phyloP scores from a whole-genome alignment of 169 alveolate genomes.

The Blepharisma undulans region DNA sequence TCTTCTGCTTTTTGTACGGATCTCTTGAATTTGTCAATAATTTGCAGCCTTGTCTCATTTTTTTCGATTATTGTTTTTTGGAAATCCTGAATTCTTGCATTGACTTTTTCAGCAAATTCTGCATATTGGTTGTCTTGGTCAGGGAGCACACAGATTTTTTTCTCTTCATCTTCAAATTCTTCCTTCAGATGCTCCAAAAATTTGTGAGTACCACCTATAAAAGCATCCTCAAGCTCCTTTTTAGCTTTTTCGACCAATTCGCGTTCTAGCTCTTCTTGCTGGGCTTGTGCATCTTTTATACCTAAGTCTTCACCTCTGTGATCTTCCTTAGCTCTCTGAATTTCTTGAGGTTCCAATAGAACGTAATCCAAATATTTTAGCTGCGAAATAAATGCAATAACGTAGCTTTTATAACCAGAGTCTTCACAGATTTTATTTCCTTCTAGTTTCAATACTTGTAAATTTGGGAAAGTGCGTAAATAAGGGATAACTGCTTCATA shows the following conservation, averaged over 20 bases:
- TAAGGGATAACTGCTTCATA: constrained; percentile 48
- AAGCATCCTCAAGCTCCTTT: constrained; percentile 48
- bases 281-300: constrained; percentile 26
- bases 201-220: constrained; percentile 49
- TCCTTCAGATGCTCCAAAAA: constrained; percentile 48
- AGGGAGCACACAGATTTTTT: constrained; percentile 45
- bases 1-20: constrained; percentile 57
- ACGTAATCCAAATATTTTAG: constrained; percentile 73
- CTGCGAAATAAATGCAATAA: constrained; percentile 53
- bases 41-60: constrained; percentile 41
- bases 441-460: constrained; percentile 67
- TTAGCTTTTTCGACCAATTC: constrained; percentile 13
- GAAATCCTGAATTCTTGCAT: constrained; percentile 43
- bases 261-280: constrained; percentile 51
- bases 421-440: constrained; percentile 66
- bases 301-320: constrained; percentile 49
- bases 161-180: constrained; percentile 53
- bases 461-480: constrained; percentile 48
- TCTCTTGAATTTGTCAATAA: constrained; percentile 46
- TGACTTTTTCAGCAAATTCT: constrained; percentile 49
- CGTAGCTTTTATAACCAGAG: constrained; percentile 50
- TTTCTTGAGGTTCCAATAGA: constrained; percentile 53
- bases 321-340: constrained; percentile 61
- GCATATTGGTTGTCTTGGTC: constrained; percentile 46
- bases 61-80: constrained; percentile 47